Percentiles rank a stretch among this genome's conserved stretches.
These are phyloP conservation scores for Leccinum broughii DNA, from an alignment of 768 basidiomycete genomes.

Conservation along the genomic window DNA sequence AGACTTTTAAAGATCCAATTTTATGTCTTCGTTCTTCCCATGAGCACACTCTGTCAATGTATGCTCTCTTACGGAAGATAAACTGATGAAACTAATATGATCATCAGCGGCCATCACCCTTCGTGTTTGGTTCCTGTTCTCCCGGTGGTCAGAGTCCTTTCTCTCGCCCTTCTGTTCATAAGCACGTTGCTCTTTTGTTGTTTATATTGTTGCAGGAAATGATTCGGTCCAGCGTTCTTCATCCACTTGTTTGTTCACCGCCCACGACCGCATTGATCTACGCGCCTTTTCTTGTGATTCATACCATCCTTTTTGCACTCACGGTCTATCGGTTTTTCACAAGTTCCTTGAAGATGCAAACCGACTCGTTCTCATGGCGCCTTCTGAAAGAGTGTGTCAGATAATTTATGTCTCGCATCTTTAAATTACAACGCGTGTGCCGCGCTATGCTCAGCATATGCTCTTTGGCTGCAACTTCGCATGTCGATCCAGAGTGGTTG, in stretches of 20 bases:
- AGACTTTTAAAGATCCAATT: background rate
- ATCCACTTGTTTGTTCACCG: background rate
- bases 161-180: constrained; percentile 1
- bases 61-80: background rate
- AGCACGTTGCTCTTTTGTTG: background rate
- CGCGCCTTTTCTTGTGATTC: constrained; percentile 13
- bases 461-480: constrained; percentile 41
- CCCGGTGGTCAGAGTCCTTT: constrained; percentile 4
- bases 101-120: constrained; percentile 11
- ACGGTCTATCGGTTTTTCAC: constrained; percentile 13
- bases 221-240: background rate
- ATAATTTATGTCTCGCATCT: background rate
- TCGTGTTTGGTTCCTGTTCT: constrained; percentile 18
- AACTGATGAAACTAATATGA: background rate
- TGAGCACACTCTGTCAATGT: constrained; percentile 11
- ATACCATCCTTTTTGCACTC: constrained; percentile 16
- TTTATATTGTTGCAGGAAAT: background rate
- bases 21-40: constrained; percentile 7
- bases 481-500: constrained; percentile 44
- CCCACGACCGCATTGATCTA: constrained; percentile 10
- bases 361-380: constrained; percentile 10
- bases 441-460: constrained; percentile 41
- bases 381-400: constrained; percentile 21
- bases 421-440: constrained; percentile 22
- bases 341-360: constrained; percentile 10